phyloP scores from a whole-genome alignment of 73 alveolate genomes.

The Durusdinium trenchii region DNA sequence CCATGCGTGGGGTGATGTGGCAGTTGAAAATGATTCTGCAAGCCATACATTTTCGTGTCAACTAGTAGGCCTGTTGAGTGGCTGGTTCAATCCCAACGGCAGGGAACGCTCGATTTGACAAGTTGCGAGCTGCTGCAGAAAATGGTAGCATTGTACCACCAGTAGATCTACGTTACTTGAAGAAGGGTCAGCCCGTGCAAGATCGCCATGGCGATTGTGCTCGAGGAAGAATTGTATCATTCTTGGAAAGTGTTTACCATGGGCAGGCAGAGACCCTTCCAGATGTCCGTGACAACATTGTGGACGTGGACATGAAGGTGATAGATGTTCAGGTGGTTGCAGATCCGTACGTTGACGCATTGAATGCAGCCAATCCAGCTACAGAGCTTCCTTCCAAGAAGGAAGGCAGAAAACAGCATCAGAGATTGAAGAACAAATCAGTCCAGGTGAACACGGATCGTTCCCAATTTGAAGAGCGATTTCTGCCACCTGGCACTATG shows the following conservation, averaged over 20 bases:
- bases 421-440: neutral
- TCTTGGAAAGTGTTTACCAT: neutral
- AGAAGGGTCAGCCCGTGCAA: neutral
- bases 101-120: neutral
- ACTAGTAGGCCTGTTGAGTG: no score
- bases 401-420: neutral
- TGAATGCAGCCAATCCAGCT: neutral
- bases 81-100: no score
- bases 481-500: neutral
- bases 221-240: neutral
- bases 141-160: neutral
- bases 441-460: neutral
- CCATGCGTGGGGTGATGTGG: no score
- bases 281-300: no score
- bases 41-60: no score
- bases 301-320: no score
- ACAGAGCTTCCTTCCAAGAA: neutral
- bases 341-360: neutral
- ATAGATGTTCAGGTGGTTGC: neutral
- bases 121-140: neutral
- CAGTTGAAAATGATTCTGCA: no score
- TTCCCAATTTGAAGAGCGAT: neutral
- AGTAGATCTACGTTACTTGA: neutral
- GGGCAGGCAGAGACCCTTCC: neutral
- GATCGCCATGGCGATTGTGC: neutral